Conservation (phyloP, 2,329 filamentous ascomycete genomes). For the Neophaeococcomyces aloes region DNA sequence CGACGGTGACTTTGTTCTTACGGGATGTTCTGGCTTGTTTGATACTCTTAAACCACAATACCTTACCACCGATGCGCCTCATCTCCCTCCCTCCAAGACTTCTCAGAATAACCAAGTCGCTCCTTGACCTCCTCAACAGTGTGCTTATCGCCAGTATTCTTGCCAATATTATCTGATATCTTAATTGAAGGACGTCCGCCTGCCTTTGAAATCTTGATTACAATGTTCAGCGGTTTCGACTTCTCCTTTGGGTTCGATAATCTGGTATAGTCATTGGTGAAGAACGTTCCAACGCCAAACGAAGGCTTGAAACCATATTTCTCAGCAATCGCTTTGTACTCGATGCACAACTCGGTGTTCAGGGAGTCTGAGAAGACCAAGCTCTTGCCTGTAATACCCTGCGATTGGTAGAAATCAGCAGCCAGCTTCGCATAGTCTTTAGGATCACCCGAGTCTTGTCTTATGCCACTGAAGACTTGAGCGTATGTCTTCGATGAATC, state of each 20-base stretch:
- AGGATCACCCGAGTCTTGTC: slow-evolving; percentile 86
- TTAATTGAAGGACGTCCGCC: slow-evolving; percentile 76
- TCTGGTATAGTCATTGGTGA: slow-evolving; percentile 88
- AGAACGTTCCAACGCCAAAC: slow-evolving; percentile 89
- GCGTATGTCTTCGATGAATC: slow-evolving; percentile 57
- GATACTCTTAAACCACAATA: slow-evolving; percentile 22
- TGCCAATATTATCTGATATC: slow-evolving; percentile 81
- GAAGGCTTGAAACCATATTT: slow-evolving; percentile 69
- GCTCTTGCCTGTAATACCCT: slow-evolving; percentile 68
- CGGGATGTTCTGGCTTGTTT: slow-evolving; percentile 1
- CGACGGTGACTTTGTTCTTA: too few relatives aligned
- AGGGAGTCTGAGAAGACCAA: slow-evolving; percentile 95
- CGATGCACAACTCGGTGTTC: slow-evolving; percentile 78
- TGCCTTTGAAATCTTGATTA: slow-evolving; percentile 89
- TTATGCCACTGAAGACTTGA: slow-evolving; percentile 68
- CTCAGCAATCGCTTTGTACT: slow-evolving; percentile 80
- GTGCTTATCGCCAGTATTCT: slow-evolving; percentile 81
- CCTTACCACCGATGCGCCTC: slow-evolving; percentile 77
- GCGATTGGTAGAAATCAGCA: slow-evolving; percentile 66
- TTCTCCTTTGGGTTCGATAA: slow-evolving; percentile 59
- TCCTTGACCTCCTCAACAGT: slow-evolving; percentile 76
- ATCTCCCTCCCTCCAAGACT: slow-evolving; percentile 70
- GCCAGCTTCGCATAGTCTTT: slow-evolving; percentile 67
- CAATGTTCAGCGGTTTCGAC: slow-evolving; percentile 87
- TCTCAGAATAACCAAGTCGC: slow-evolving; percentile 75